Percentiles rank a stretch among this genome's conserved stretches.
Conservation (phyloP, 768 basidiomycete species). For the Phylloporus scabripes region DNA sequence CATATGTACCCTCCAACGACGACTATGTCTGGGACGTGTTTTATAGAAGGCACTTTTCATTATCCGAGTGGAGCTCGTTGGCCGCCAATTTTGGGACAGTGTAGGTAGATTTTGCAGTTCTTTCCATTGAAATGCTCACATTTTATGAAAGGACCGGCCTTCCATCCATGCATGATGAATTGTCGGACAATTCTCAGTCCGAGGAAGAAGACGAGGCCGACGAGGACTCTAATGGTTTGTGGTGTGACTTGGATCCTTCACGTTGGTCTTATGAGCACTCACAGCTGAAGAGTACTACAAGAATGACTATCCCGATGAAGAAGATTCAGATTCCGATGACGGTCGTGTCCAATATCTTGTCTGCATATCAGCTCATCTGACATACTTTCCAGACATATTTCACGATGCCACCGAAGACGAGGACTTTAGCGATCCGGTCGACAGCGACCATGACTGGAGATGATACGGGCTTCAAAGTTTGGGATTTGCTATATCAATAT, state of each 20-base stretch:
- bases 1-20: slow-evolving; percentile 20
- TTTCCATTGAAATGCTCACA: background rate
- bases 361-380: background rate
- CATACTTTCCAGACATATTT: slow-evolving; percentile 44
- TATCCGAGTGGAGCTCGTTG: slow-evolving; percentile 55
- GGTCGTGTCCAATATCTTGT: slow-evolving; percentile 29
- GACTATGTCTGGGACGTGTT: slow-evolving; percentile 87
- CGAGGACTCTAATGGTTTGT: slow-evolving; percentile 77
- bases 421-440: slow-evolving; percentile 31
- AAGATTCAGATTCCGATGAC: slow-evolving; percentile 38
- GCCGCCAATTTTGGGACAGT: slow-evolving; percentile 56
- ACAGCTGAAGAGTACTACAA: slow-evolving; percentile 79
- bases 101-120: slow-evolving; percentile 35
- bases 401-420: slow-evolving; percentile 51
- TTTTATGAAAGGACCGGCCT: slow-evolving; percentile 50
- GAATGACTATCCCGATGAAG: slow-evolving; percentile 81
- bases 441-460: slow-evolving; percentile 31
- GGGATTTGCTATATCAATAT: slow-evolving; percentile 10
- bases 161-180: slow-evolving; percentile 48
- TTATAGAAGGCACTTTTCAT: slow-evolving; percentile 59
- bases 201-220: slow-evolving; percentile 72
- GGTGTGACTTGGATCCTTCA: background rate
- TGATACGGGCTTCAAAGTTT: slow-evolving; percentile 12
- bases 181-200: slow-evolving; percentile 59
- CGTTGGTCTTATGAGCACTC: background rate